Evolutionary conservation across 208 protist genomes (phyloP), one percentile per base, ranked within the genome.

Genomic region (Borovskyia barvae): DNA sequence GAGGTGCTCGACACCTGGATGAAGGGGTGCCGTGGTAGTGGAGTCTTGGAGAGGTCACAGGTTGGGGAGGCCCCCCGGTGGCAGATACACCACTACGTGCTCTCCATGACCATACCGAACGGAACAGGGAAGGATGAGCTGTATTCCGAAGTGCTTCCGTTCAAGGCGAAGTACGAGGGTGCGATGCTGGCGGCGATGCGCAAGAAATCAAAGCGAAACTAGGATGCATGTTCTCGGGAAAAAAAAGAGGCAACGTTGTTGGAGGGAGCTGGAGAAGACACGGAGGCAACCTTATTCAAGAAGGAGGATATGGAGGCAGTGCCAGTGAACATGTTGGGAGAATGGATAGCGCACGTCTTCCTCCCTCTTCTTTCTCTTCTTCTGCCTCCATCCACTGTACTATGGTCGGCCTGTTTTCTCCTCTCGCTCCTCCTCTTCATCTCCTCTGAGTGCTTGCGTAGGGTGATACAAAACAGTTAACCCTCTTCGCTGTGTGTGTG

Each of bases 1-100:
- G 58, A 65, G 45, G 47, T 65, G 25, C 58, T 65, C 3, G 47
- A 47, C 28, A 56, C 46, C 19, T 47, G 26, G 28, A 55, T 65
- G 58, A 65, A 65, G 35, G 47, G 17, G 0, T 48, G 43, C 30
- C 47, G 58, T n/a, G 58, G 46, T 29, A 55, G 58, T 19, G 46
- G 58, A 30, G 46, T 49, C 28, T 7, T 65, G 58, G 35, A 65
- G 36, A 33, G 12, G 47, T n/a, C n/a, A n/a, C n/a, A n/a, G n/a
- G 48, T 48, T 7, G 9, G 9, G 15, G 47, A 40, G n/a, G 20
- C 43, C 5, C 37, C 29, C 36, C 47, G 48, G 47, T 39, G 58
- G 37, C 43, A 30, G 45, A 48, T 65, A 48, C 58, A 54, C 19
- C 58, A 56, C 58, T 54, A 49, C 43, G 58, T 47, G 36, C 20